Conservation (phyloP, 176 grass and related monocot genomes). For the Musa acuminata region DNA sequence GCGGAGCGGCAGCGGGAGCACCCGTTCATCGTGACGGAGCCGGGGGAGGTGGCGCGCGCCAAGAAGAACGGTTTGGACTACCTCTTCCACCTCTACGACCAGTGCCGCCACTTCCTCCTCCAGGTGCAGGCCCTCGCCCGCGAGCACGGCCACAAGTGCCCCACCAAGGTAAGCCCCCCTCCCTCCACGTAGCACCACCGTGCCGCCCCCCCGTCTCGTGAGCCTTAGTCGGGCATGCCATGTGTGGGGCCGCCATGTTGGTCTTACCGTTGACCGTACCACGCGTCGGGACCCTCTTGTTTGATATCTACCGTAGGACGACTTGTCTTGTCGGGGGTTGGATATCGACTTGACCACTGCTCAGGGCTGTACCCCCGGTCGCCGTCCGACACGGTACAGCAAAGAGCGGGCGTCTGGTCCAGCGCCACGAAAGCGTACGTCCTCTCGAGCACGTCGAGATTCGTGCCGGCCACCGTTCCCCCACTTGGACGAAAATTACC, state of each 20-base stretch:
- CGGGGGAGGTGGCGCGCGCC: conserved; percentile 85
- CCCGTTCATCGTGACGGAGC: conserved; percentile 96
- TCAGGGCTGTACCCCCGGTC: neutral
- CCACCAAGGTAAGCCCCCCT: conserved; percentile 61
- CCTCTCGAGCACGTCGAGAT: neutral
- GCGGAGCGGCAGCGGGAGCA: conserved; percentile 67
- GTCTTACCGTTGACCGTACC: neutral
- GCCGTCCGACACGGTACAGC: neutral
- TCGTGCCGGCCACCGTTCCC: neutral
- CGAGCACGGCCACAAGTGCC: conserved; percentile 82
- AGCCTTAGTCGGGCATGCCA: neutral
- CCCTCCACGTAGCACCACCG: neutral
- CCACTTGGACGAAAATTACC: neutral
- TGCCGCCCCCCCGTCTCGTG: neutral
- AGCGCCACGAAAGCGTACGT: neutral
- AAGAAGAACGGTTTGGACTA: conserved; percentile 99
- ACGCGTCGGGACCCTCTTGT: conserved; percentile 1
- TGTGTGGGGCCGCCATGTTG: too few species aligned
- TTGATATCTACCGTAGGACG: conserved; percentile 1
- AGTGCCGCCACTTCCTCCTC: conserved; percentile 92
- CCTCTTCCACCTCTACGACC: conserved; percentile 96
- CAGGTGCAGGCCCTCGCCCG: conserved; percentile 83
- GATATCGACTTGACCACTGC: conserved; percentile 7
- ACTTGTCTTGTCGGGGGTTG: neutral
- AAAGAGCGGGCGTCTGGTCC: neutral